Base-by-base conservation (phyloP, 805 yeast genomes). In the Candida caryicola region DNA sequence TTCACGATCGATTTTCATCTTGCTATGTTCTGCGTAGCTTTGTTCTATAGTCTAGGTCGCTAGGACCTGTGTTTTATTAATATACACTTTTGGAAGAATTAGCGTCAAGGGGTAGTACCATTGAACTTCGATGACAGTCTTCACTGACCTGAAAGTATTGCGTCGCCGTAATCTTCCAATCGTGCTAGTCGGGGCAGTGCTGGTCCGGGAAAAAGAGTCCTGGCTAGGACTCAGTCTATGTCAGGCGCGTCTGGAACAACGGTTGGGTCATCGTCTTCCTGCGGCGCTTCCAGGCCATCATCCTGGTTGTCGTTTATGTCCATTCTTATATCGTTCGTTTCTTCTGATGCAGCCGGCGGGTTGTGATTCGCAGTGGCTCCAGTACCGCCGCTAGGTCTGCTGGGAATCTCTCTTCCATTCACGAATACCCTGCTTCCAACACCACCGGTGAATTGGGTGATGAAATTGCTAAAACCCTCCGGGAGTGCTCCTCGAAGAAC, bases 401-500 rank as follows among this genome's bases (percentile, higher is more conserved):
- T 17, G 17, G 18, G n/a, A 3, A 33, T 33, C 23, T 34, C 23
- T 33, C 34, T 36, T n/a, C 37, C 38, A 27, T 39, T 34, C 9
- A 43, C 38, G 23, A 27, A 43, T 3, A 34, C 33, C 17, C 37
- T n/a, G 21, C 31, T 35, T 23, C 30, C 31, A 7, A 15, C 19
- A 8, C 33, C 23, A 6, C 35, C 44, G 4, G 45, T 33, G 17
- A 44, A 33, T 17, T 44, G 48, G 4, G 45, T 31, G 12, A 44
- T 37, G 10, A 41, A 39, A 19, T 33, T 44, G 14, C 39, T 30
- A 28, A 44, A 36, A 1, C 48, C 45, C 7, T 41, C 48, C 3
- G 48, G 48, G 9, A 44, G 27, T 5, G 40, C 36, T n/a, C 38
- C 44, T n/a, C 48, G 36, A 16, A 44, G 34, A 12, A 37, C 38